phyloP scores from a whole-genome alignment of 2,329 filamentous ascomycete species.

The Sordariomycetes sp. region DNA sequence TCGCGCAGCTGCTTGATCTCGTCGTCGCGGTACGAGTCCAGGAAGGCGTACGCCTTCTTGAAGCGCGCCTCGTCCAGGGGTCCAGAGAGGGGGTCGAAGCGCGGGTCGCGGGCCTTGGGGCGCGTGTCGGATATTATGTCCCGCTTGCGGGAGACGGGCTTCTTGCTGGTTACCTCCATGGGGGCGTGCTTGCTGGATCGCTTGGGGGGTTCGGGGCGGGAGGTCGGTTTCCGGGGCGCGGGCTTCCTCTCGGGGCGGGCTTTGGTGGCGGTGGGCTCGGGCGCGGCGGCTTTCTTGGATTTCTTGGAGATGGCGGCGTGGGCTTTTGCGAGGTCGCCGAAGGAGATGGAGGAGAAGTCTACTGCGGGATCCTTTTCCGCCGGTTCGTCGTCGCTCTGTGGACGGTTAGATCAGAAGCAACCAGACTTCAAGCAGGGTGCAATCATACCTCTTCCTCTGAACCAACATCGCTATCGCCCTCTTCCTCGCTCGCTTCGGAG shows the following conservation, averaged over 20 bases:
- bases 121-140: constrained; percentile 38
- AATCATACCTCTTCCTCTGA: constrained; percentile 16
- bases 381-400: constrained; percentile 10
- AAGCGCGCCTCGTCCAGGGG: constrained; percentile 42
- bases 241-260: constrained; percentile 15
- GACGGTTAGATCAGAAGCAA: not conserved
- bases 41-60: constrained; percentile 69
- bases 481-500: constrained; percentile 13
- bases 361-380: constrained; percentile 18
- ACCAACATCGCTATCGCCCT: constrained; percentile 16
- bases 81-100: constrained; percentile 58
- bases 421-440: not conserved
- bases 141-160: constrained; percentile 68
- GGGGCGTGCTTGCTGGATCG: constrained; percentile 67
- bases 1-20: constrained; percentile 66
- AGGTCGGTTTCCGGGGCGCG: constrained; percentile 13
- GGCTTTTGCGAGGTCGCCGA: constrained; percentile 80
- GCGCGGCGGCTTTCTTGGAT: constrained; percentile 13
- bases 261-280: constrained; percentile 12
- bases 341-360: constrained; percentile 55
- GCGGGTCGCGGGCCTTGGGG: constrained; percentile 61
- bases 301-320: constrained; percentile 49
- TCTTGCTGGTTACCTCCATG: constrained; percentile 67
- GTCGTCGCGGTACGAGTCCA: constrained; percentile 72
- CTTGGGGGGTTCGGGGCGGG: not conserved